These are phyloP conservation scores for Neostapfia colusana DNA, from an alignment of 176 grass and related monocot genomes.

Conservation along the genomic window DNA sequence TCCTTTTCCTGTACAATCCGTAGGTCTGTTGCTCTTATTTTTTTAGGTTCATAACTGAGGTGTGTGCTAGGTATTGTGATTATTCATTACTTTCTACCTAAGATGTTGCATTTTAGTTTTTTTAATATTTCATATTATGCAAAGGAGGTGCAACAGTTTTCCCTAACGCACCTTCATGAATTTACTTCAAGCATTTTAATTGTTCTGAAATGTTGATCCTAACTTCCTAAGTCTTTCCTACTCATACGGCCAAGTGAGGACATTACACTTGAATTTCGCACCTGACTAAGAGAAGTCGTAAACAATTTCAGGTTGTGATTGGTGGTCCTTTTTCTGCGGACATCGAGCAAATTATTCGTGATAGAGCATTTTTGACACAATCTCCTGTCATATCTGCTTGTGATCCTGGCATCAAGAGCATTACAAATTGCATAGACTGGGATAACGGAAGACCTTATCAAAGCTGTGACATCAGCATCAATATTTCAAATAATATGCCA, in stretches of 20 bases:
- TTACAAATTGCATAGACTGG: constrained; percentile 56
- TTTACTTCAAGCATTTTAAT: neutral
- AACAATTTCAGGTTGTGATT: constrained; percentile 78
- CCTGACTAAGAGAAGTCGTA: constrained; percentile 17
- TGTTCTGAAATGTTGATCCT: neutral
- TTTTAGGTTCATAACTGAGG: neutral
- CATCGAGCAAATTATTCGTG: constrained; percentile 65
- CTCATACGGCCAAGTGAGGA: neutral
- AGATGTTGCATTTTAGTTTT: constrained; percentile 6
- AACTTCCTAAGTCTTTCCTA: neutral
- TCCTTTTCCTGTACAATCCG: neutral
- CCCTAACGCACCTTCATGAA: neutral
- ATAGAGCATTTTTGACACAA: constrained; percentile 63
- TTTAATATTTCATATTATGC: neutral
- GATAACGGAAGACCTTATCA: constrained; percentile 61
- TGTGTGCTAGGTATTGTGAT: constrained; percentile 1
- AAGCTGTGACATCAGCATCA: constrained; percentile 60
- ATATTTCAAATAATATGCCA: constrained; percentile 49
- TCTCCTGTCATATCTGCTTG: constrained; percentile 70
- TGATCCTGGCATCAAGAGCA: constrained; percentile 49
- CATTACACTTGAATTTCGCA: neutral
- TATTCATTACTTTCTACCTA: too few relatives aligned
- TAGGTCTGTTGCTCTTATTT: neutral
- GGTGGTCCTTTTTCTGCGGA: constrained; percentile 58
- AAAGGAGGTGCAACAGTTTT: neutral